Conservation (phyloP, 306 rosid genomes). For the Cucumis hystrix region DNA sequence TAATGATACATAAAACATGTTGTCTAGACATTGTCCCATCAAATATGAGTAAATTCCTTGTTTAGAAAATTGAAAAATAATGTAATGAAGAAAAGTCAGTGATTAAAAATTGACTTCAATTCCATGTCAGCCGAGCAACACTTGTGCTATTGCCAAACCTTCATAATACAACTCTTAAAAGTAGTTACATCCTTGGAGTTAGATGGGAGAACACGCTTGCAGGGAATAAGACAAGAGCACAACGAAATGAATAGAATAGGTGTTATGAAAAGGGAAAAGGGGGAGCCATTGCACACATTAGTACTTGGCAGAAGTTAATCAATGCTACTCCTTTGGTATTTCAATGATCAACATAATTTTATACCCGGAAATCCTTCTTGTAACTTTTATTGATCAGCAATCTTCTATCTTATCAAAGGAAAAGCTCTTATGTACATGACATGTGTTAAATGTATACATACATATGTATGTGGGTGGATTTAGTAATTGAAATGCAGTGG, state of each 20-base stretch:
- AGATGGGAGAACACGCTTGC: not conserved
- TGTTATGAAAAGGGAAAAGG: not conserved
- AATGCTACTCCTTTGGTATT: not conserved
- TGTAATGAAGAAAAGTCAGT: not conserved
- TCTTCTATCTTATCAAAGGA: not conserved
- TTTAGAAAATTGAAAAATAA: not conserved
- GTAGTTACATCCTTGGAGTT: not conserved
- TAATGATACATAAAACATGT: not conserved
- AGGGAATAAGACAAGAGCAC: not conserved
- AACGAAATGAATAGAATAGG: not conserved
- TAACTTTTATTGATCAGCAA: not conserved
- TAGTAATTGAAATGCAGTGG: not conserved
- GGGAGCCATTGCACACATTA: not conserved
- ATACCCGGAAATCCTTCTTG: not conserved
- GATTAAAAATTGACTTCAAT: not conserved
- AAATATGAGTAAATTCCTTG: not conserved
- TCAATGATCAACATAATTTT: not conserved
- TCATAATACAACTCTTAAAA: not conserved
- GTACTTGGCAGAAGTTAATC: not conserved
- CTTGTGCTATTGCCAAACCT: not conserved
- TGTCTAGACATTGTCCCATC: not conserved
- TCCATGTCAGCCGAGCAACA: not conserved
- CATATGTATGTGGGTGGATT: not conserved
- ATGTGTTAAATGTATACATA: not conserved
- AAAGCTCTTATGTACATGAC: not conserved